Conservation (phyloP, 2,329 filamentous ascomycete species). For the Calonectria hongkongensis region DNA sequence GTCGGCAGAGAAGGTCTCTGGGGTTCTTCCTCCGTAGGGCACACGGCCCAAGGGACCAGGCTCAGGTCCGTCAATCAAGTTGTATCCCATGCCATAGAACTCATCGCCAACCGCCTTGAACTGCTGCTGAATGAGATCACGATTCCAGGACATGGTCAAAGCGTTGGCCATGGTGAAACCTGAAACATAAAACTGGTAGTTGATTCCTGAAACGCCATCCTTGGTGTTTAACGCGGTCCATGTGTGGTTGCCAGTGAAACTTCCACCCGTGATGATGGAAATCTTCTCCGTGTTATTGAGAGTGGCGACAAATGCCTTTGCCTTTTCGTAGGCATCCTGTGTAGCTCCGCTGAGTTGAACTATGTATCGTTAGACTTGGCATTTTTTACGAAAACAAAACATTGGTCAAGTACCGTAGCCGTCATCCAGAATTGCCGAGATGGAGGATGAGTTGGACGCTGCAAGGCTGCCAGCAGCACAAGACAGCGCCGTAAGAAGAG, state of each 20-base stretch:
- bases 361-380: not conserved
- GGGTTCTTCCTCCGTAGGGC: conserved; percentile 82
- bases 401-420: conserved; percentile 17
- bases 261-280: conserved; percentile 22
- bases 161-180: conserved; percentile 32
- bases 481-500: not conserved
- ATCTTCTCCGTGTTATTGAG: conserved; percentile 32
- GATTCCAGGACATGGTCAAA: conserved; percentile 30
- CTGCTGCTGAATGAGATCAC: conserved; percentile 11
- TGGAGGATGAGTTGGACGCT: conserved; percentile 24
- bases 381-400: not conserved
- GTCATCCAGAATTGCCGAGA: conserved; percentile 5
- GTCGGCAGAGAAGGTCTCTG: conserved; percentile 91
- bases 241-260: conserved; percentile 21
- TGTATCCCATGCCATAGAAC: conserved; percentile 31
- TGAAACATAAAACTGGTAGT: conserved; percentile 31
- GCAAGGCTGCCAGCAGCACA: conserved; percentile 29
- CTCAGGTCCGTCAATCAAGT: conserved; percentile 25
- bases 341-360: conserved; percentile 15
- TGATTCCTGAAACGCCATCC: conserved; percentile 30
- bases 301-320: conserved; percentile 25
- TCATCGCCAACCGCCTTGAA: conserved; percentile 28
- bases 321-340: conserved; percentile 23
- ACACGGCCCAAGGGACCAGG: conserved; percentile 28
- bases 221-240: conserved; percentile 25